Evolutionary conservation across 306 rosid genomes (phyloP).

Genomic region (Quercus aquifolioides): DNA sequence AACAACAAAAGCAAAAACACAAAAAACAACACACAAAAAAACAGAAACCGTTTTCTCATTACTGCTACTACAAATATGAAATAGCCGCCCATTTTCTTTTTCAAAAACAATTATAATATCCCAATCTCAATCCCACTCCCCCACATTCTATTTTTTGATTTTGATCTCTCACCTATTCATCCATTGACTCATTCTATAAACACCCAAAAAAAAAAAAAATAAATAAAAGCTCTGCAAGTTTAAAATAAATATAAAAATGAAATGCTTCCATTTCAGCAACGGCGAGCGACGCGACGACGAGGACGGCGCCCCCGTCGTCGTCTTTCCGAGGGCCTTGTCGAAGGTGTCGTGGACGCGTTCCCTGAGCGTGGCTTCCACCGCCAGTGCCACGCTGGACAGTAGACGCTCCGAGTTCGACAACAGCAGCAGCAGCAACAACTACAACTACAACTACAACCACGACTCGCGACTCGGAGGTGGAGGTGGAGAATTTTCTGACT

Average conservation of each 20-base stretch:
- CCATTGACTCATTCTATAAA: conserved; percentile 18
- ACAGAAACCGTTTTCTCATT: too few relatives aligned
- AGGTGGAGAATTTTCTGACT: conserved; percentile 48
- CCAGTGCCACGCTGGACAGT: conserved; percentile 48
- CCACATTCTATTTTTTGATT: background rate
- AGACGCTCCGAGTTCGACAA: conserved; percentile 65
- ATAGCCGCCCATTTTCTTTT: background rate
- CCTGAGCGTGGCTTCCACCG: conserved; percentile 77
- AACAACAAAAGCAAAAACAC: background rate
- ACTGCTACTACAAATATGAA: background rate
- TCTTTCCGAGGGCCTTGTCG: conserved; percentile 48
- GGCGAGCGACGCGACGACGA: conserved; percentile 48
- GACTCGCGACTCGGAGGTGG: too few relatives aligned
- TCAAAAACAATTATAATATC: background rate
- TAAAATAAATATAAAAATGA: conserved; percentile 28
- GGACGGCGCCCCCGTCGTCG: conserved; percentile 33
- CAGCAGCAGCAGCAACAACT: conserved; percentile 22
- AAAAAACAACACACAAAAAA: background rate
- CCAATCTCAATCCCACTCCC: too few relatives aligned
- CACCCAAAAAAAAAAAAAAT: too few relatives aligned
- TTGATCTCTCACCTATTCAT: background rate
- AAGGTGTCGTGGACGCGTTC: conserved; percentile 93
- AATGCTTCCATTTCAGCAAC: conserved; percentile 84
- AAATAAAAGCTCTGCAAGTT: background rate
- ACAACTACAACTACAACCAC: too few relatives aligned